These are phyloP conservation scores for Neospora caninum DNA, from an alignment of 169 alveolate genomes.

Conservation along the genomic window DNA sequence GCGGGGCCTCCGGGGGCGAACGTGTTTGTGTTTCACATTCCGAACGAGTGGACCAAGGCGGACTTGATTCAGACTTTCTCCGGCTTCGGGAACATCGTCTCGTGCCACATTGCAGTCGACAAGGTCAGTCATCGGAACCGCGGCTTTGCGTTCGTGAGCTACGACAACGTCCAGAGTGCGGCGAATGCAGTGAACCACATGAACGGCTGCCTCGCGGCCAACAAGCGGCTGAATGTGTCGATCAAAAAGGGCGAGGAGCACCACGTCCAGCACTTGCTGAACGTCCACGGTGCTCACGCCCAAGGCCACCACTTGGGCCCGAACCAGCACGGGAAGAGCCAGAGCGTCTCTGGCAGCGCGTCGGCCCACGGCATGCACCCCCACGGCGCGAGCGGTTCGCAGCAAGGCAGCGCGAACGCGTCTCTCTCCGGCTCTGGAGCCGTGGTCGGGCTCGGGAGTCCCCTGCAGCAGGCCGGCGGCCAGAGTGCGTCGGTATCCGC, in stretches of 20 bases:
- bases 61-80: constrained; percentile 84
- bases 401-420: background rate
- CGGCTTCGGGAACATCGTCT: constrained; percentile 85
- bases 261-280: constrained; percentile 88
- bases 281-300: constrained; percentile 37
- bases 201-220: constrained; percentile 89
- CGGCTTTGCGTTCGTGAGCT: constrained; percentile 91
- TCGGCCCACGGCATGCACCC: background rate
- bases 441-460: background rate
- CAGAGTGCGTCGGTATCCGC: background rate
- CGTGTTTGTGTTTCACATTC: constrained; percentile 90
- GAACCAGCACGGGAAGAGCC: background rate
- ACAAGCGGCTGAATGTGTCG: constrained; percentile 87
- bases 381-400: background rate
- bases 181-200: constrained; percentile 89
- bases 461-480: background rate
- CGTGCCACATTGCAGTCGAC: constrained; percentile 88
- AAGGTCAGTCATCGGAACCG: constrained; percentile 84
- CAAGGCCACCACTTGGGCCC: background rate
- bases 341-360: background rate
- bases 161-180: constrained; percentile 86
- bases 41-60: constrained; percentile 90
- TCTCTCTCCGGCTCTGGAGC: background rate
- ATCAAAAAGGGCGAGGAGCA: constrained; percentile 87
- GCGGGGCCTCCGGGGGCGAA: constrained; percentile 94